Base-by-base conservation (phyloP, 768 basidiomycete genomes). In the Boletus pseudopeckii region DNA sequence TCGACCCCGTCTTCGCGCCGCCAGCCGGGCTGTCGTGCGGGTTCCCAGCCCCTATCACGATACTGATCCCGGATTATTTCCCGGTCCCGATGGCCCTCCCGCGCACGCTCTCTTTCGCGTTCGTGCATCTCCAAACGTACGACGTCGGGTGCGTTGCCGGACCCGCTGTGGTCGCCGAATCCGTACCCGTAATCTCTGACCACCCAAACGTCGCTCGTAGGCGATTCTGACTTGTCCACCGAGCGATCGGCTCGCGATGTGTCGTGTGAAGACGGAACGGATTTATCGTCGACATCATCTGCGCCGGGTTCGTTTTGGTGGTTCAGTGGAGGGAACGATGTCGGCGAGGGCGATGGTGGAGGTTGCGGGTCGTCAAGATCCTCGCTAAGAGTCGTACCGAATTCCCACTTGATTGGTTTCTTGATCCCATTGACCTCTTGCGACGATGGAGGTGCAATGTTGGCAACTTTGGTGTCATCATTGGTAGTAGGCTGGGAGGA, bases 121-220 rank as follows among this genome's bases (percentile, higher is more conserved):
- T 66, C 66, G 50, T 63, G 65, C 54, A 58, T 70, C 62, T 61
- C 69, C 65, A 51, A 61, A 22, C 68, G 71, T 5, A 59, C 53
- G 9, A 68, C 53, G 1, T 65, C 56, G 1, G 68, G 59, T 2
- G 71, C 69, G 28, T 74, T 72, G 4, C 73, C 74, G 4, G 57
- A 58, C 5, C 73, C 75, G 55, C 74, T 72, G 10, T 68, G 66
- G 13, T 72, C 68, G 1, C 85, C 85, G 56, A 86, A 86, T 5
- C 85, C 84, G 61, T 72, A 86, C 9, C 86, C 85, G 51, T 75
- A 86, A 60, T 87, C 77, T 55, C 75, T 79, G 41, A 86, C 85
- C 51, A 77, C 76, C 66, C 78, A 80, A 11, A 77, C 73, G 44
- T 75, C 76, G 33, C 70, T 71, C 9, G 56, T 40, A 18, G 59